Evolutionary conservation across 306 rosid genomes (phyloP).

Genomic region (Corylus heterophylla): DNA sequence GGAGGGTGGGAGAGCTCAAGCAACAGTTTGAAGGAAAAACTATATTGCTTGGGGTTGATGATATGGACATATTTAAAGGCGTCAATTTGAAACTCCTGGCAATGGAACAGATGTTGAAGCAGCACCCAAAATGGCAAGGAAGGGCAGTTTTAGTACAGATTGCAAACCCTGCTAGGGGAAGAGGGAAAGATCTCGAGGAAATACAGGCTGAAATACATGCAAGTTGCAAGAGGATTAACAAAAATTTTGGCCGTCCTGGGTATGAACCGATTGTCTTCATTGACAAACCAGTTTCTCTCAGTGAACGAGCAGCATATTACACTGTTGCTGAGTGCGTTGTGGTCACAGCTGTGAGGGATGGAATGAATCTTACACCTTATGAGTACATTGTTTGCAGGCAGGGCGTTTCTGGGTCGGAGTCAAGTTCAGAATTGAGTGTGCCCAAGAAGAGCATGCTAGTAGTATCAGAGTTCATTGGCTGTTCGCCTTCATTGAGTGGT

Average conservation of each 20-base stretch:
- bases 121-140: conserved; percentile 59
- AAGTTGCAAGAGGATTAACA: conserved; percentile 49
- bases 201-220: conserved; percentile 48
- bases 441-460: conserved; percentile 60
- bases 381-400: conserved; percentile 71
- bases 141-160: conserved; percentile 54
- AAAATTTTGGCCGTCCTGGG: conserved; percentile 38
- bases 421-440: conserved; percentile 27
- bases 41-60: conserved; percentile 61
- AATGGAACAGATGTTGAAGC: conserved; percentile 62
- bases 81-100: conserved; percentile 60
- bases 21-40: conserved; percentile 53
- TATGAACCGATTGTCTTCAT: conserved; percentile 58
- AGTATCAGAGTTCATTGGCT: conserved; percentile 68
- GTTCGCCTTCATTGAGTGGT: conserved; percentile 71
- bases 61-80: conserved; percentile 66
- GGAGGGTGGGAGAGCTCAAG: conserved; percentile 54
- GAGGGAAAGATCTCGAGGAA: conserved; percentile 64
- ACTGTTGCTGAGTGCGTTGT: conserved; percentile 59
- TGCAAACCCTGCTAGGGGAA: conserved; percentile 66
- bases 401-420: conserved; percentile 40
- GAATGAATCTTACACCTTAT: conserved; percentile 68
- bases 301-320: conserved; percentile 56
- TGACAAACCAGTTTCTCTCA: conserved; percentile 46
- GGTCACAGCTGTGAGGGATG: conserved; percentile 68